These are phyloP conservation scores for Aspergillus persii DNA, from an alignment of 2,329 filamentous ascomycete species.

Conservation along the genomic window DNA sequence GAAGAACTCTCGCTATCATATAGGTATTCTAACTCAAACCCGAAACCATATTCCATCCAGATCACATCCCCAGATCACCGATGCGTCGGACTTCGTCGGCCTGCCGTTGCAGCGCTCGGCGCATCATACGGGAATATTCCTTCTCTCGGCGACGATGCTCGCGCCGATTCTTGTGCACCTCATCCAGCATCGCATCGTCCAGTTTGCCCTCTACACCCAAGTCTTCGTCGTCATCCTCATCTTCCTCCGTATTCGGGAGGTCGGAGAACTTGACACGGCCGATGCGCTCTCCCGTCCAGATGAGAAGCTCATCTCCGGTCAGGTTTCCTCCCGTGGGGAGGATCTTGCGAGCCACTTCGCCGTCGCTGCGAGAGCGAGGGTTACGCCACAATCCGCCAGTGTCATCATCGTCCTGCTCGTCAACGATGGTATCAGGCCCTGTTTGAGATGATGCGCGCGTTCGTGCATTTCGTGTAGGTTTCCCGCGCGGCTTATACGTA, in stretches of 20 bases:
- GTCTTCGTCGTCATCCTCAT: constrained; percentile 39
- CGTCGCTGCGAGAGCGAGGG: constrained; percentile 53
- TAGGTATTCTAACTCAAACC: no score
- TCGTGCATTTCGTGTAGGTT: not conserved
- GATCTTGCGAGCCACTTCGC: constrained; percentile 78
- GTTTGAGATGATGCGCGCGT: not conserved
- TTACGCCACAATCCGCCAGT: constrained; percentile 55
- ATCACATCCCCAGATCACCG: constrained; percentile 36
- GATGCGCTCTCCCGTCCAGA: constrained; percentile 86
- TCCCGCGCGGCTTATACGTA: constrained; percentile 24
- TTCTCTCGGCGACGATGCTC: constrained; percentile 35
- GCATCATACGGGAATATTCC: constrained; percentile 70
- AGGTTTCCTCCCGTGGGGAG: constrained; percentile 56
- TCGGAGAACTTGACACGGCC: constrained; percentile 68
- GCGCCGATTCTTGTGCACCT: constrained; percentile 29
- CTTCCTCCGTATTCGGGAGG: constrained; percentile 31
- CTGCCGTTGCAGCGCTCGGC: constrained; percentile 70
- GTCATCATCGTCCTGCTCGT: constrained; percentile 18
- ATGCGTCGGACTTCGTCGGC: constrained; percentile 77
- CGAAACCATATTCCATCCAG: not conserved
- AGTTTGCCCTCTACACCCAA: constrained; percentile 27
- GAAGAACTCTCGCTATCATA: not conserved
- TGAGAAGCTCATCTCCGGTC: constrained; percentile 64
- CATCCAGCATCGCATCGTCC: constrained; percentile 28
- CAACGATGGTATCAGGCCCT: constrained; percentile 7